Evolutionary conservation across 2,329 filamentous ascomycete genomes (phyloP).

Genomic region (Talaromyces amestolkiae): DNA sequence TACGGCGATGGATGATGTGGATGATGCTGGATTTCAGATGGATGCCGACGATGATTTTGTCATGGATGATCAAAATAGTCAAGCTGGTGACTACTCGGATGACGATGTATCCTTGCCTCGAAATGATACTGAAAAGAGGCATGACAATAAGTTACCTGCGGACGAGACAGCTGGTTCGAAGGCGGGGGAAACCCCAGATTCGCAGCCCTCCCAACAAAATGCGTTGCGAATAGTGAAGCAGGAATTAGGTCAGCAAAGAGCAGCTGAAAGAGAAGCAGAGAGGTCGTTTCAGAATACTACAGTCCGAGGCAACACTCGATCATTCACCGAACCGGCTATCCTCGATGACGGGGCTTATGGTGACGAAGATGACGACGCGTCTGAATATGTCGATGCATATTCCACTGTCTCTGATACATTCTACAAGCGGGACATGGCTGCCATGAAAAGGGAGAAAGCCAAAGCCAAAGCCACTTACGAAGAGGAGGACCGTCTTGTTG

Average conservation of each 20-base stretch:
- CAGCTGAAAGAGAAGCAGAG: neutral
- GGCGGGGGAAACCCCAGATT: neutral
- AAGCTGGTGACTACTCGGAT: conserved; percentile 3
- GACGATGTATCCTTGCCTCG: neutral
- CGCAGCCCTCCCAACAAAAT: neutral
- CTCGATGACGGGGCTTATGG: conserved; percentile 13
- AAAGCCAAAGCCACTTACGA: conserved; percentile 6
- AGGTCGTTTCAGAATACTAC: conserved; percentile 7
- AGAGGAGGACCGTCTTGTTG: neutral
- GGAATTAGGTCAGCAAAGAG: neutral
- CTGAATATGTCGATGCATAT: neutral
- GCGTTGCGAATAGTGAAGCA: neutral
- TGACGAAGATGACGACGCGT: neutral
- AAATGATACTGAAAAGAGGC: neutral
- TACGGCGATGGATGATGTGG: neutral
- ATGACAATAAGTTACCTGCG: neutral
- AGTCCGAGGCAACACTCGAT: conserved; percentile 12
- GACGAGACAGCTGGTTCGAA: neutral
- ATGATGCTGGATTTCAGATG: conserved; percentile 4
- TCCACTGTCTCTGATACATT: conserved; percentile 34
- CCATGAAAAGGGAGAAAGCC: neutral
- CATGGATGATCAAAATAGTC: neutral
- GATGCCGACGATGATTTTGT: conserved; percentile 11
- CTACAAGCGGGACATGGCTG: conserved; percentile 26
- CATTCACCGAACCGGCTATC: neutral